Base-by-base conservation (phyloP, 2,329 filamentous ascomycete species). In the Hansfordia pulvinata region DNA sequence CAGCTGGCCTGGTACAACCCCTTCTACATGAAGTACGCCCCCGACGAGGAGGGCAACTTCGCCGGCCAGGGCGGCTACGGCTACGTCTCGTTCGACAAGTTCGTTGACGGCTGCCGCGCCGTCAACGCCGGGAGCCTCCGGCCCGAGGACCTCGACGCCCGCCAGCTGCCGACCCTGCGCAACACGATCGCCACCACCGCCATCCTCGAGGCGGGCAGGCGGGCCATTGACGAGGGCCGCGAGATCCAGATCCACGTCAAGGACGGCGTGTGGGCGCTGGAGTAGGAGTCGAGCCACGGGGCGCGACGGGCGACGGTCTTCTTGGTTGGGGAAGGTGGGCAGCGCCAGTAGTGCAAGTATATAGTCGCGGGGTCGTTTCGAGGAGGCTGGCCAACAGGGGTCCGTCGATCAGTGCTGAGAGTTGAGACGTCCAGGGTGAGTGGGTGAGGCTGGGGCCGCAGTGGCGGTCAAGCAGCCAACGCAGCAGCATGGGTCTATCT, bases 61-160 rank as follows among this genome's bases (percentile, higher is more conserved):
- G 76, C 73, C 29, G 86, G 86, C 19, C 86, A 93, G 58, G 78
- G 74, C 6, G 86, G 86, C 14, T 94, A 94, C 50, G 86, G 86
- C 18, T 94, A 94, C 54, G 71, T 93, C 31, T 90, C 80, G 12
- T 86, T 94, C 45, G 86, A 94, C 60, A 94, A 94, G 57, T 94
- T 94, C 53, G 76, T 94, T 26, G 84, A 94, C 49, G 85, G 78
- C 9, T 84, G 84, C 47, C 73, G 73, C 23, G 69, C 73, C 5
- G 61, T 94, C 28, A 92, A 90, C 45, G 71, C 79, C 17, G 79
- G 81, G 13, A 62, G 65, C 22, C 61, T 76, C 25, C 82, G 69
- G 26, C 64, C 88, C 2, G 75, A 76, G 15, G 76, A 86, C 36
- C 62, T 94, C 17, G 86, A 94, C 41, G 65, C 66, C 38, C 76